Conservation (phyloP, 768 basidiomycete genomes). For the Auriscalpium vulgare region DNA sequence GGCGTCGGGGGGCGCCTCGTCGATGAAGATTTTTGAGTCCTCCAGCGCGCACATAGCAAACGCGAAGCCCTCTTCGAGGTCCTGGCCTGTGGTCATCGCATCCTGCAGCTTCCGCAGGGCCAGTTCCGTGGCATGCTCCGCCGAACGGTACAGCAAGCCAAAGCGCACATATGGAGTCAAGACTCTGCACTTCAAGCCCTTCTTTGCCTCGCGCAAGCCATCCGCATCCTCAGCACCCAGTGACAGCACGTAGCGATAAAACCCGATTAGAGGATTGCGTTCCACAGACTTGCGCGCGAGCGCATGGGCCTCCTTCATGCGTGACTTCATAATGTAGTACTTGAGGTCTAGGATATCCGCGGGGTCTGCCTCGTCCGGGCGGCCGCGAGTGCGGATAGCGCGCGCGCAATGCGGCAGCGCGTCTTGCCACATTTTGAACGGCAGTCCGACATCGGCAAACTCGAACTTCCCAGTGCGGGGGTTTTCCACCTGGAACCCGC, state of each 20-base stretch:
- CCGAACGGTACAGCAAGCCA: slow-evolving; percentile 52
- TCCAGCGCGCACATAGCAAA: slow-evolving; percentile 53
- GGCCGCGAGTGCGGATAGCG: slow-evolving; percentile 40
- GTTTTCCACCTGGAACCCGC: slow-evolving; percentile 40
- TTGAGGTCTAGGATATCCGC: slow-evolving; percentile 66
- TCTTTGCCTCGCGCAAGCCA: slow-evolving; percentile 57
- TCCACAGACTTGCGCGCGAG: slow-evolving; percentile 40
- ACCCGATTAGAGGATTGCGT: slow-evolving; percentile 51
- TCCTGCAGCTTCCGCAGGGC: slow-evolving; percentile 42
- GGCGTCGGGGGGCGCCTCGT: slow-evolving; percentile 53
- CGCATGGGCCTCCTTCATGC: slow-evolving; percentile 39
- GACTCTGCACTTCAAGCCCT: slow-evolving; percentile 51
- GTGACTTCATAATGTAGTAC: slow-evolving; percentile 40
- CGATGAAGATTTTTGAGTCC: slow-evolving; percentile 48
- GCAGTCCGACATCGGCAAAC: slow-evolving; percentile 40
- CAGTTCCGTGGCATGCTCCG: slow-evolving; percentile 51
- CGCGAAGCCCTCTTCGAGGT: slow-evolving; percentile 54
- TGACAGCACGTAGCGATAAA: slow-evolving; percentile 57
- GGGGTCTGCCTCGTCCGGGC: slow-evolving; percentile 35
- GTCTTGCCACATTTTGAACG: slow-evolving; percentile 53
- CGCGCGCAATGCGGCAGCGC: slow-evolving; percentile 51
- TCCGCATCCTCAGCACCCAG: slow-evolving; percentile 36
- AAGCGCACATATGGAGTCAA: slow-evolving; percentile 49
- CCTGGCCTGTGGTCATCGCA: slow-evolving; percentile 31
- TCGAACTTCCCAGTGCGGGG: slow-evolving; percentile 34